These are phyloP conservation scores for Russula sp. DNA, from an alignment of 768 basidiomycete genomes.

Conservation along the genomic window DNA sequence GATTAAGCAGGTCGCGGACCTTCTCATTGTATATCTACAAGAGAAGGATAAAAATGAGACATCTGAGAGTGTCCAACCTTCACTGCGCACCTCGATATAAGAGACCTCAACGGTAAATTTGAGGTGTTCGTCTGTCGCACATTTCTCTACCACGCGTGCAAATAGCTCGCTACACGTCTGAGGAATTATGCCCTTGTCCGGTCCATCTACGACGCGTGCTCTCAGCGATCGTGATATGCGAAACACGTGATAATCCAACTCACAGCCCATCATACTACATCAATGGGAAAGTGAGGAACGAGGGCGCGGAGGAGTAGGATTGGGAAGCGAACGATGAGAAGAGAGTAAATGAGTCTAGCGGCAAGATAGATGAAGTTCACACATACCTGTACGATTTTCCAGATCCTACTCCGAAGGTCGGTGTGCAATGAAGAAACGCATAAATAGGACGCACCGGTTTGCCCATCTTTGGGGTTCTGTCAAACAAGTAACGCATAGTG, in stretches of 20 bases:
- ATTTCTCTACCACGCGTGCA: conserved; percentile 68
- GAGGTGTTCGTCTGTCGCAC: conserved; percentile 59
- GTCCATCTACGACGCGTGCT: conserved; percentile 57
- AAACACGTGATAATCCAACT: conserved; percentile 39
- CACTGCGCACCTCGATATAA: conserved; percentile 78
- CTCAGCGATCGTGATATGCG: conserved; percentile 5
- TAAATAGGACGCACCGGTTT: conserved; percentile 65
- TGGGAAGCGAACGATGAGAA: not conserved
- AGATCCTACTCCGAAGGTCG: conserved; percentile 52
- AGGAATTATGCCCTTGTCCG: conserved; percentile 97
- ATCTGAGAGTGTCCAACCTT: not conserved
- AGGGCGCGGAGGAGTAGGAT: not conserved
- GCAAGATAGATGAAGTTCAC: not conserved
- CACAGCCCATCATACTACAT: conserved; percentile 91
- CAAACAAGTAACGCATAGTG: conserved; percentile 17
- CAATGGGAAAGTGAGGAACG: not conserved
- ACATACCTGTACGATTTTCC: conserved; percentile 89
- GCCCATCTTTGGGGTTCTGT: conserved; percentile 52
- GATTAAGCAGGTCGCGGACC: conserved; percentile 95
- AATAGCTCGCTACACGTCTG: conserved; percentile 94
- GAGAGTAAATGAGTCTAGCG: not conserved
- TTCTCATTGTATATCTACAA: conserved; percentile 94
- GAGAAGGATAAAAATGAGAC: conserved; percentile 6
- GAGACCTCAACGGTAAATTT: conserved; percentile 96
- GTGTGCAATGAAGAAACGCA: not conserved